Conservation (phyloP, 2,329 filamentous ascomycete species). For the Ceratocystiopsis sp. region DNA sequence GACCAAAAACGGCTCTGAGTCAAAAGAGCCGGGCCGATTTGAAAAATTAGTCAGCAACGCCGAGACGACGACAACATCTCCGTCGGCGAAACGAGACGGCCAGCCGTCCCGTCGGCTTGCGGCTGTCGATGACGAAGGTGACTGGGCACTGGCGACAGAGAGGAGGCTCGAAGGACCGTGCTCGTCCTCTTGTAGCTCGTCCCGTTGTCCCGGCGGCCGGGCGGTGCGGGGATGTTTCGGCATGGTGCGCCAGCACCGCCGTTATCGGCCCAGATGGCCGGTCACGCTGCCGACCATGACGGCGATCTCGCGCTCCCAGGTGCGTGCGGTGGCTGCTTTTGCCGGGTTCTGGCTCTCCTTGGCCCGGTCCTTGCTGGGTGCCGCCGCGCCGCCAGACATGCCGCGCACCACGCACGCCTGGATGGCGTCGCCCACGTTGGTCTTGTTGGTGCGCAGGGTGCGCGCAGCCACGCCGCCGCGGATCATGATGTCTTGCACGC, state of each 20-base stretch:
- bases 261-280: conserved; percentile 30
- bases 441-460: conserved; percentile 60
- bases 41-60: no score
- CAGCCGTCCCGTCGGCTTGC: no score
- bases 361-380: conserved; percentile 20
- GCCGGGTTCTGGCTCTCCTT: conserved; percentile 12
- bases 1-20: no score
- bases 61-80: no score
- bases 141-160: no score
- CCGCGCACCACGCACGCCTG: conserved; percentile 70
- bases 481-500: conserved; percentile 70
- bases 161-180: no score
- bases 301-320: conserved; percentile 81
- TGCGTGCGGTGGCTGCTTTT: conserved; percentile 25
- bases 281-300: conserved; percentile 86
- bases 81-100: no score
- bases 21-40: no score
- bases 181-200: no score
- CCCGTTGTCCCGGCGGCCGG: no score
- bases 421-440: conserved; percentile 58
- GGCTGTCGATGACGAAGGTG: no score
- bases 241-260: neutral
- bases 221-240: neutral
- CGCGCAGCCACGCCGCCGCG: conserved; percentile 72
- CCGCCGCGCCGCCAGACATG: conserved; percentile 45